phyloP scores from a whole-genome alignment of 1,284 basidiomycete species.

The Pascua sp. region DNA sequence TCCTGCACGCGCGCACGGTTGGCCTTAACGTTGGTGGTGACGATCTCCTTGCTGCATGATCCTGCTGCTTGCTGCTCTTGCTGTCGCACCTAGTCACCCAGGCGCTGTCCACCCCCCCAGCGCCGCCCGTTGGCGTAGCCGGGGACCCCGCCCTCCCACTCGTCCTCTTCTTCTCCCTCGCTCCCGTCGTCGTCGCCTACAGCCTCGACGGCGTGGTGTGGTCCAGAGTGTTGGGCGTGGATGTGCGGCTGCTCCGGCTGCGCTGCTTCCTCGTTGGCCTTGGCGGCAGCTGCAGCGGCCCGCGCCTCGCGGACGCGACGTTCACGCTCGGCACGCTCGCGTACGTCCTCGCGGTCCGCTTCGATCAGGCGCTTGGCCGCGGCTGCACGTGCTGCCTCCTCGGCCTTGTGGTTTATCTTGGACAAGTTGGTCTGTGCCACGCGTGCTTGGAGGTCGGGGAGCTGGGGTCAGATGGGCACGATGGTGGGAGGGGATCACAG shows the following conservation, averaged over 20 bases:
- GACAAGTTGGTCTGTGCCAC: slow-evolving; percentile 10
- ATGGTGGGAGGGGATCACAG: too few relatives aligned
- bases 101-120: slow-evolving; percentile 16
- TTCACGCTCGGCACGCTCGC: slow-evolving; percentile 34
- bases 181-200: not conserved
- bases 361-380: slow-evolving; percentile 37
- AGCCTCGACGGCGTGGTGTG: not conserved
- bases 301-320: slow-evolving; percentile 22
- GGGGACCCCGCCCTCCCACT: slow-evolving; percentile 14
- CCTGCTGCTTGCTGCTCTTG: not conserved
- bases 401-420: slow-evolving; percentile 18
- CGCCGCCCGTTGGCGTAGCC: slow-evolving; percentile 10
- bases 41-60: too few relatives aligned
- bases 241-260: not conserved
- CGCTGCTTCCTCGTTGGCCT: slow-evolving; percentile 1
- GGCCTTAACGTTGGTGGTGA: too few relatives aligned
- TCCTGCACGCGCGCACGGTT: too few relatives aligned
- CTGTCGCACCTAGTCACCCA: slow-evolving; percentile 3
- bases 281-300: slow-evolving; percentile 17
- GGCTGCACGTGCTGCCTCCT: slow-evolving; percentile 35
- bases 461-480: slow-evolving; percentile 15
- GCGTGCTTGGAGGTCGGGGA: slow-evolving; percentile 21
- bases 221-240: not conserved
- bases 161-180: slow-evolving; percentile 8
- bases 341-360: slow-evolving; percentile 38